These are phyloP conservation scores for Soucietia sequanensis DNA, from an alignment of 805 yeast genomes.

Conservation along the genomic window DNA sequence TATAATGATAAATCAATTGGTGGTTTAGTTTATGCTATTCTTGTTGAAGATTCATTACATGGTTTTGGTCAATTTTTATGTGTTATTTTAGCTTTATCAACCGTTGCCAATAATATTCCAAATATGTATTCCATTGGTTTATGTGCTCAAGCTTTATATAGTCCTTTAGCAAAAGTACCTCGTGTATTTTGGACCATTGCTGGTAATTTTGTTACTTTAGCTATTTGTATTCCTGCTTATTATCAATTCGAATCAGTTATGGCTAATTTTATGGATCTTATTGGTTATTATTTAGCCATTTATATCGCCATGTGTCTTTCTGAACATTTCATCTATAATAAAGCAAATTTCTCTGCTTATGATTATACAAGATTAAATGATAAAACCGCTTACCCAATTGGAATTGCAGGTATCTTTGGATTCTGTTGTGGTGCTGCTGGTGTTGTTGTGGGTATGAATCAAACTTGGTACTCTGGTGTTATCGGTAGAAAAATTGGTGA, in stretches of 20 bases:
- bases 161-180: slow-evolving; percentile 71
- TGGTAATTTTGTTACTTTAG: slow-evolving; percentile 76
- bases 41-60: slow-evolving; percentile 77
- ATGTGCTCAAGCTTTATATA: slow-evolving; percentile 83
- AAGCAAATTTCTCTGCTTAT: slow-evolving; percentile 58
- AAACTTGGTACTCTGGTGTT: slow-evolving; percentile 79
- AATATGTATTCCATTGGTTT: slow-evolving; percentile 89
- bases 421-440: slow-evolving; percentile 85
- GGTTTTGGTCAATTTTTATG: slow-evolving; percentile 90
- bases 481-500: slow-evolving; percentile 60
- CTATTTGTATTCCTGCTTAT: slow-evolving; percentile 86
- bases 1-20: slow-evolving; percentile 64
- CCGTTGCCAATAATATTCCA: slow-evolving; percentile 90
- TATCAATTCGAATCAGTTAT: slow-evolving; percentile 70
- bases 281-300: slow-evolving; percentile 87
- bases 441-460: slow-evolving; percentile 83
- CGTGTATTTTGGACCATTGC: slow-evolving; percentile 77
- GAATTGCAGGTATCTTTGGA: slow-evolving; percentile 74
- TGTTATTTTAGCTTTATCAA: slow-evolving; percentile 79
- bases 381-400: slow-evolving; percentile 62
- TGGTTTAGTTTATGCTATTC: slow-evolving; percentile 77
- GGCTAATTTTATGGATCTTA: slow-evolving; percentile 85
- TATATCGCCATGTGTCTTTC: slow-evolving; percentile 73
- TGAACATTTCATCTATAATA: slow-evolving; percentile 80
- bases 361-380: slow-evolving; percentile 62